Evolutionary conservation across 2,329 filamentous ascomycete species (phyloP).

Genomic region (Bipolaris bicolor): DNA sequence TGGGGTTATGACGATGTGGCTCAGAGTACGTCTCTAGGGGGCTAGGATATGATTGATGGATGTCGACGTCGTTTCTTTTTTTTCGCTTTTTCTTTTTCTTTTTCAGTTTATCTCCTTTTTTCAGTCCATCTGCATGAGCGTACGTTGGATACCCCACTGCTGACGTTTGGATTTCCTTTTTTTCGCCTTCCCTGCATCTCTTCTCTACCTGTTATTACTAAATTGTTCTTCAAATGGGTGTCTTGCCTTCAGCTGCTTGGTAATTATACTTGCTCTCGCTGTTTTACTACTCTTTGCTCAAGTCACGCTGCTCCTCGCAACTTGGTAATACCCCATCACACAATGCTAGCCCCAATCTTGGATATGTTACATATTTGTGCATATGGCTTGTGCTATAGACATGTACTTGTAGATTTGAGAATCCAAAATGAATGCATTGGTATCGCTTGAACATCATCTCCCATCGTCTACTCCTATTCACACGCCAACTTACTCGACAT

Average conservation of each 20-base stretch:
- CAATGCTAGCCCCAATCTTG: background rate
- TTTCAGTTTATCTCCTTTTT: too few relatives aligned
- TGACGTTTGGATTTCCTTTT: background rate
- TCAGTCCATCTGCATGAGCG: conserved; percentile 3
- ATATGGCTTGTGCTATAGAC: background rate
- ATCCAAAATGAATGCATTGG: conserved; percentile 10
- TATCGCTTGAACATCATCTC: conserved; percentile 3
- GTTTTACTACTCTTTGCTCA: background rate
- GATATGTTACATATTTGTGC: background rate
- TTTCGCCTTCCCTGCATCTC: background rate
- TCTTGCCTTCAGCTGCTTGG: background rate
- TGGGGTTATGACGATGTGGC: background rate
- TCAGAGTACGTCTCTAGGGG: background rate
- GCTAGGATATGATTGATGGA: background rate
- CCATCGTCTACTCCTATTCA: background rate
- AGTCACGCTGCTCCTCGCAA: background rate
- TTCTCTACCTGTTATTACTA: background rate
- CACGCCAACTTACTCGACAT: conserved; percentile 41
- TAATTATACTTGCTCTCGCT: background rate
- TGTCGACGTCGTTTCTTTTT: background rate
- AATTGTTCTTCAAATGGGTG: background rate
- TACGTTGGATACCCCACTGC: conserved; percentile 8
- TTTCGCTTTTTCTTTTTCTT: background rate
- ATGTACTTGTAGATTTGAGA: background rate
- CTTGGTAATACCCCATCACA: background rate